Conservation (phyloP, 164 flowering plant genomes). For the grape (Vitis vinifera) region DNA sequence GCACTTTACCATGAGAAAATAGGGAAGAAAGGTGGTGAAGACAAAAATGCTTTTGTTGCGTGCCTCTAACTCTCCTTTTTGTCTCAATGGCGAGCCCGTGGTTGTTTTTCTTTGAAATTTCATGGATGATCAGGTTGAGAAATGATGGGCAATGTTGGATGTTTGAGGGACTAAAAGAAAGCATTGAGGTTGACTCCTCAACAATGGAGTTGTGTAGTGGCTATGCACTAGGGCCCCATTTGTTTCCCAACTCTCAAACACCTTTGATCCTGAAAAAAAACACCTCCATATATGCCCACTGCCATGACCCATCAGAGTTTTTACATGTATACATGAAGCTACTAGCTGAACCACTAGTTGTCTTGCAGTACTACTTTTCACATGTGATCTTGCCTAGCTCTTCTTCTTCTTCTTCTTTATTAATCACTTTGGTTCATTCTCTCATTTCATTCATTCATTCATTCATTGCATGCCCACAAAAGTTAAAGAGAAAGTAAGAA, state of each 20-base stretch:
- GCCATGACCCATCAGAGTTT: too few relatives aligned
- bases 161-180: slow-evolving; percentile 26
- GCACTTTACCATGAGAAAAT: slow-evolving; percentile 5
- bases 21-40: background rate
- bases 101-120: too few relatives aligned
- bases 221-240: slow-evolving; percentile 37
- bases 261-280: slow-evolving; percentile 17
- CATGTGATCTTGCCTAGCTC: slow-evolving; percentile 13
- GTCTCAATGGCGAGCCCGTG: slow-evolving; percentile 6
- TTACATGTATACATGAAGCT: slow-evolving; percentile 9
- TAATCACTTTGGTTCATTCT: too few relatives aligned
- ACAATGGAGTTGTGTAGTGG: slow-evolving; percentile 35
- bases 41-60: slow-evolving; percentile 38
- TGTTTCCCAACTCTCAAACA: slow-evolving; percentile 45
- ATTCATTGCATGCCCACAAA: slow-evolving; percentile 11
- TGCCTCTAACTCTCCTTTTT: slow-evolving; percentile 22
- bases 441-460: slow-evolving; percentile 1
- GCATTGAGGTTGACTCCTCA: slow-evolving; percentile 56
- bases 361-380: slow-evolving; percentile 13
- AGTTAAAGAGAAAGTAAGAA: background rate
- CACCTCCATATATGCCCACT: too few relatives aligned
- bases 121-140: too few relatives aligned
- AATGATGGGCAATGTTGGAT: slow-evolving; percentile 29
- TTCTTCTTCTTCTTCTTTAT: too few relatives aligned
- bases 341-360: slow-evolving; percentile 19